phyloP scores from a whole-genome alignment of 1,284 basidiomycete genomes.

The Puccinia triticina region DNA sequence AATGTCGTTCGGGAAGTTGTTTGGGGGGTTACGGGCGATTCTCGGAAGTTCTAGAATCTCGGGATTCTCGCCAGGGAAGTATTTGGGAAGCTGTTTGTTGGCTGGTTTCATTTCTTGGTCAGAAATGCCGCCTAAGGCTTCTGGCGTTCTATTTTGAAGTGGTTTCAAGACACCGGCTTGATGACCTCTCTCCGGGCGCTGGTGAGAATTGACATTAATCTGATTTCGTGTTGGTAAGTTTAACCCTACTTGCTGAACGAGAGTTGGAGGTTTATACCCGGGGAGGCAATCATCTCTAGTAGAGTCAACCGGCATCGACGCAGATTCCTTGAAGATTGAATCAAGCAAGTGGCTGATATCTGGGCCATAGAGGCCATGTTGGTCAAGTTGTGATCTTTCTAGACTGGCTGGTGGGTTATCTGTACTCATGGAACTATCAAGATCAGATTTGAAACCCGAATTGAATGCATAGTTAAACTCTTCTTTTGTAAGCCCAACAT shows the following conservation, averaged over 20 bases:
- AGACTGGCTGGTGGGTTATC: neutral
- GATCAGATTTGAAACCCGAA: neutral
- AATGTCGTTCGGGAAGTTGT: neutral
- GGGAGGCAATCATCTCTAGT: neutral
- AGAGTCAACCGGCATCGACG: neutral
- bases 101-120: neutral
- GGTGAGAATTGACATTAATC: neutral
- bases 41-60: neutral
- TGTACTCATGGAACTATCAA: neutral
- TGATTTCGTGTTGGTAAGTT: neutral
- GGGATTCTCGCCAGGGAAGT: neutral
- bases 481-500: neutral
- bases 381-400: neutral
- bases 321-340: slow-evolving; percentile 3
- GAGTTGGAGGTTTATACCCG: neutral
- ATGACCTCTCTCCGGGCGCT: neutral
- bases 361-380: neutral
- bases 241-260: neutral
- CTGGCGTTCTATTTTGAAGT: neutral
- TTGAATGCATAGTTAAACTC: neutral
- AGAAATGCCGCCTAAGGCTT: neutral
- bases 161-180: slow-evolving; percentile 8
- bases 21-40: neutral
- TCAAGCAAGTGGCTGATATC: slow-evolving; percentile 22
- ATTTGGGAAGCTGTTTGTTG: neutral